These are phyloP conservation scores for Medicago lupulina DNA, from an alignment of 306 rosid genomes.

Conservation along the genomic window DNA sequence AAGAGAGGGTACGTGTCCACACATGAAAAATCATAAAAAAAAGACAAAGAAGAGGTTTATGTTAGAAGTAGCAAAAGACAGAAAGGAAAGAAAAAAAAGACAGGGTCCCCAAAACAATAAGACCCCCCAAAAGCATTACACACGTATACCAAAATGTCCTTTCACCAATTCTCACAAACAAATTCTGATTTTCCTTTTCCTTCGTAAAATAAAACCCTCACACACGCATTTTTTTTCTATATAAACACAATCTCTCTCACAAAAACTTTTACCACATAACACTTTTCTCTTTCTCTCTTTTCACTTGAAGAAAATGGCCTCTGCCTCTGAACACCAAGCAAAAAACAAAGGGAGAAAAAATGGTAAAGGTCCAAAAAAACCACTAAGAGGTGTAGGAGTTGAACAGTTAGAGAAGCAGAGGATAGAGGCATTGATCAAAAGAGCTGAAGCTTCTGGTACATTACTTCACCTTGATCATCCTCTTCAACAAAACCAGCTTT, in stretches of 20 bases:
- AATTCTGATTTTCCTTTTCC: constrained; percentile 47
- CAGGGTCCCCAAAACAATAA: constrained; percentile 16
- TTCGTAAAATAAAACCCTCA: constrained; percentile 29
- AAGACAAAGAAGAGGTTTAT: background rate
- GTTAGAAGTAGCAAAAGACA: constrained; percentile 29
- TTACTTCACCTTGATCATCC: background rate
- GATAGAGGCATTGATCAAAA: too few species aligned
- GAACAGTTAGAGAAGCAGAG: constrained; percentile 14
- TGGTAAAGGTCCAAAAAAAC: constrained; percentile 53
- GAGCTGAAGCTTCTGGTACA: constrained; percentile 33
- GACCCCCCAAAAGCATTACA: constrained; percentile 27
- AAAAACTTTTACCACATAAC: background rate
- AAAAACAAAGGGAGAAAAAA: constrained; percentile 49
- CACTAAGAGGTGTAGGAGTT: constrained; percentile 78
- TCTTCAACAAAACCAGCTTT: background rate
- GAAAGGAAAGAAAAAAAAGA: constrained; percentile 26
- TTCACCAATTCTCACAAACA: constrained; percentile 51
- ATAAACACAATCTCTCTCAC: constrained; percentile 9
- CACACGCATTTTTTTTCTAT: background rate
- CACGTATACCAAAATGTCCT: constrained; percentile 49
- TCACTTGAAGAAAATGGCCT: background rate
- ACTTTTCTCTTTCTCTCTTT: background rate
- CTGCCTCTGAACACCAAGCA: background rate
- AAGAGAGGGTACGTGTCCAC: too few species aligned
- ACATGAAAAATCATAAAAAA: background rate